Evolutionary conservation across 768 basidiomycete genomes (phyloP).

Genomic region (Hygrophorus russula): DNA sequence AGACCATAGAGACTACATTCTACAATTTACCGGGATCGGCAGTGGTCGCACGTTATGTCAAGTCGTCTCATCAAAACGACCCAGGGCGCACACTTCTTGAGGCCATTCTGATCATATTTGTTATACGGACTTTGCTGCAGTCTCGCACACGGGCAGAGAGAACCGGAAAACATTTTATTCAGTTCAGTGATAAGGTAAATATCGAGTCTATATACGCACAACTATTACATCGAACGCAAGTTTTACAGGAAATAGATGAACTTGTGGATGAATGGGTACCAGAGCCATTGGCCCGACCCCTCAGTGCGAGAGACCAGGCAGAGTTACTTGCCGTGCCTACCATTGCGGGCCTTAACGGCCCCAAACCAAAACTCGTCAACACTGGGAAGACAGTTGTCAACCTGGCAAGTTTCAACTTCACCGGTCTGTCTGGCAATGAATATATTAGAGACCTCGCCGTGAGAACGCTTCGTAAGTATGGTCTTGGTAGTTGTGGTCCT

Average conservation of each 20-base stretch:
- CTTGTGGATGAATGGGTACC: constrained; percentile 93
- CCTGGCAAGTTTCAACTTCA: constrained; percentile 85
- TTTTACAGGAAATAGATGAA: constrained; percentile 82
- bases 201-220: neutral
- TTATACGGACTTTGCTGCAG: constrained; percentile 82
- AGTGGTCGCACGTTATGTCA: constrained; percentile 83
- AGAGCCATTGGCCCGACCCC: constrained; percentile 63
- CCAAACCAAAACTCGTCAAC: constrained; percentile 67
- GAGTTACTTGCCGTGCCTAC: constrained; percentile 71
- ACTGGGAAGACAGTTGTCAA: constrained; percentile 73
- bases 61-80: constrained; percentile 92
- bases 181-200: constrained; percentile 80
- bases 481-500: constrained; percentile 91
- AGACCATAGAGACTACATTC: constrained; percentile 54
- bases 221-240: neutral
- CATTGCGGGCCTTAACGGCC: constrained; percentile 69
- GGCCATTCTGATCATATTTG: constrained; percentile 78
- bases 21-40: constrained; percentile 72
- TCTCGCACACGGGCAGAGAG: constrained; percentile 81
- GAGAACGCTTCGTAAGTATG: constrained; percentile 78
- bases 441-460: constrained; percentile 77
- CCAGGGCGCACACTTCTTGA: constrained; percentile 88
- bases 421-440: constrained; percentile 83
- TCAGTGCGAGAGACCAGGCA: constrained; percentile 44
- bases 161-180: constrained; percentile 79